Conservation (phyloP, 495 filamentous ascomycete species). For the Thermothielavioides terrestris region DNA sequence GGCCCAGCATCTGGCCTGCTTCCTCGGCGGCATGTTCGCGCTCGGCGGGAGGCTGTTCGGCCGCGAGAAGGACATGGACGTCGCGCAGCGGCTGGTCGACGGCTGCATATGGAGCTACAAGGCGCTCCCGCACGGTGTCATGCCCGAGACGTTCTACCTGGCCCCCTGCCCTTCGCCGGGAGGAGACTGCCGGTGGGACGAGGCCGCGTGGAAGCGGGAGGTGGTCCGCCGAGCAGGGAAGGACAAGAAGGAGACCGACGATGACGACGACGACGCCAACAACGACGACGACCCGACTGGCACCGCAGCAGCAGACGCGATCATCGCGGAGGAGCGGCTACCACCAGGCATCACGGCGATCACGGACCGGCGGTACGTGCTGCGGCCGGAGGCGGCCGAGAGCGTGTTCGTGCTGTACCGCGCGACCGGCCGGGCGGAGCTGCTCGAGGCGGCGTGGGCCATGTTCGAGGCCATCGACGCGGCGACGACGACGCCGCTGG, state of each 20-base stretch:
- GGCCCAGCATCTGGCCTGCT: constrained; percentile 52
- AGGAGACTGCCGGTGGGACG: constrained; percentile 19
- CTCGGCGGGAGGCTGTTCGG: constrained; percentile 66
- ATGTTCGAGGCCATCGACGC: constrained; percentile 63
- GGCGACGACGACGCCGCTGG: constrained; percentile 48
- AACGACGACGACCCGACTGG: no score
- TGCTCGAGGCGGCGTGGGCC: constrained; percentile 60
- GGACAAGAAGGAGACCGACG: constrained; percentile 25
- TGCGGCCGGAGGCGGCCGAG: constrained; percentile 59
- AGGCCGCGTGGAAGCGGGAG: constrained; percentile 22
- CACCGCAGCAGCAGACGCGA: background rate
- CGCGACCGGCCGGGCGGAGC: constrained; percentile 54
- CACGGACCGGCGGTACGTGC: constrained; percentile 31
- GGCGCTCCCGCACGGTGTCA: constrained; percentile 69
- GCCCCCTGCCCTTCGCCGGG: constrained; percentile 50
- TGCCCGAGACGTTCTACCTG: constrained; percentile 65
- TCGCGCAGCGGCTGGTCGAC: constrained; percentile 64
- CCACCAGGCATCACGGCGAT: constrained; percentile 47
- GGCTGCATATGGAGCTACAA: constrained; percentile 83
- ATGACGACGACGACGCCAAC: no score
- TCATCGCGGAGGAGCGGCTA: constrained; percentile 21
- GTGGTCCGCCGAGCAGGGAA: constrained; percentile 6
- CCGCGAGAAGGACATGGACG: constrained; percentile 48
- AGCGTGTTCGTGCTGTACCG: constrained; percentile 67
- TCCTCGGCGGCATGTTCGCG: constrained; percentile 79